Evolutionary conservation across 306 rosid genomes (phyloP).

Genomic region (Echinosophora koreensis): DNA sequence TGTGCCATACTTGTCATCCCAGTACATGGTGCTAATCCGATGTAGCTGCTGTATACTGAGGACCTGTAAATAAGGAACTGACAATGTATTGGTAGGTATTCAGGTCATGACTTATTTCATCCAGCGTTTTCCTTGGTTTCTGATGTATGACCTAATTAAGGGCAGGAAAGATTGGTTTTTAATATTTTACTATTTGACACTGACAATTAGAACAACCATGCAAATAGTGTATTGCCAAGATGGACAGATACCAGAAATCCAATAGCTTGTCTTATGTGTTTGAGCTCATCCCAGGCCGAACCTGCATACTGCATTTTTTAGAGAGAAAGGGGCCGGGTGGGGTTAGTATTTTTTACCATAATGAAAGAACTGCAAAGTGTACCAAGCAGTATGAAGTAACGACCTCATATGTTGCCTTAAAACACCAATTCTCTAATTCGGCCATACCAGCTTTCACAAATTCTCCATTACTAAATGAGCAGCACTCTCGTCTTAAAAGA

Average conservation of each 20-base stretch:
- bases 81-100: slow-evolving; percentile 20
- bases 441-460: slow-evolving; percentile 96
- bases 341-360: slow-evolving; percentile 35
- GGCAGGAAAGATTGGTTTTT: slow-evolving; percentile 39
- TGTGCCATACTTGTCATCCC: slow-evolving; percentile 76
- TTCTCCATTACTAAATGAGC: slow-evolving; percentile 99
- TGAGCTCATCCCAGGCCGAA: slow-evolving; percentile 93
- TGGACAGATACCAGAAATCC: slow-evolving; percentile 79
- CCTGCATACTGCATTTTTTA: slow-evolving; percentile 68
- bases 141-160: slow-evolving; percentile 89
- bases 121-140: slow-evolving; percentile 95
- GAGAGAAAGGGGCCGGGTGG: slow-evolving; percentile 12
- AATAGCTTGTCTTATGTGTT: slow-evolving; percentile 98
- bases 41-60: slow-evolving; percentile 95
- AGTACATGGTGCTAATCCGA: slow-evolving; percentile 98
- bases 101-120: slow-evolving; percentile 89
- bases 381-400: slow-evolving; percentile 23
- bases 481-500: slow-evolving; percentile 98
- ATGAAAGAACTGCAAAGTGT: slow-evolving; percentile 34
- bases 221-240: too few species aligned
- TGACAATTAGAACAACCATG: slow-evolving; percentile 13
- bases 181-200: slow-evolving; percentile 19
- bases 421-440: slow-evolving; percentile 97
- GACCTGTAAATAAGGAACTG: slow-evolving; percentile 61
- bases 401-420: slow-evolving; percentile 91